Conservation (phyloP, 768 basidiomycete species). For the Hemileccinum rubropunctum region DNA sequence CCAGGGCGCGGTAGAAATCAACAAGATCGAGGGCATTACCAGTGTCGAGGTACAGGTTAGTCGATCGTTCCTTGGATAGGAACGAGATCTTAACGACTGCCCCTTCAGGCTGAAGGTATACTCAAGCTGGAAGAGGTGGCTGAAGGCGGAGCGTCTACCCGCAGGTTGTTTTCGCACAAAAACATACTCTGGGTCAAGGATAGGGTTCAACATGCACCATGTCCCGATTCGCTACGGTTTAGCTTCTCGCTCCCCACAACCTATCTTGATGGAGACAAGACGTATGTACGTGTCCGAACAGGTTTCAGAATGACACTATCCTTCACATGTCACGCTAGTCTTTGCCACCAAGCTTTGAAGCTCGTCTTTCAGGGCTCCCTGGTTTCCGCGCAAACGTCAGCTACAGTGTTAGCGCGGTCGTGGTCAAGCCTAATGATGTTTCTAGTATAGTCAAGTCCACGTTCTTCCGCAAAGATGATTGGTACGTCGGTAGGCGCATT, state of each 20-base stretch:
- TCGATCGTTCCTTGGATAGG: neutral
- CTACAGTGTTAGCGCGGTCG: constrained; percentile 55
- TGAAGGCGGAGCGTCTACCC: constrained; percentile 58
- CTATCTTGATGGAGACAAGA: constrained; percentile 52
- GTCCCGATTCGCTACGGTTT: constrained; percentile 55
- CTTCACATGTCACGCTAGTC: constrained; percentile 38
- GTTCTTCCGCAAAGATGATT: constrained; percentile 50
- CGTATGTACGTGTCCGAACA: constrained; percentile 48
- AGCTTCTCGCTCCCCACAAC: constrained; percentile 54
- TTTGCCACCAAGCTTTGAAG: constrained; percentile 67
- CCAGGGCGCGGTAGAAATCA: constrained; percentile 54
- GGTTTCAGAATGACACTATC: neutral
- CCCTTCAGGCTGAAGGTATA: constrained; percentile 55
- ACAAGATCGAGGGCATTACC: constrained; percentile 52
- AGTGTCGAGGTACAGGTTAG: constrained; percentile 65
- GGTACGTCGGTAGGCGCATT: constrained; percentile 37
- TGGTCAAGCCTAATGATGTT: constrained; percentile 46
- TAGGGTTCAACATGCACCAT: constrained; percentile 35
- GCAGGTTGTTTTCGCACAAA: constrained; percentile 50
- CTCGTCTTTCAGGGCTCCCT: constrained; percentile 67
- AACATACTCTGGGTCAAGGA: constrained; percentile 59
- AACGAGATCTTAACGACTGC: neutral
- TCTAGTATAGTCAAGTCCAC: constrained; percentile 49
- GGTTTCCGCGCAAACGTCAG: constrained; percentile 67
- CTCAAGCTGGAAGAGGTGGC: constrained; percentile 60